Conservation (phyloP, 75 land plant species). For the Pinus tabuliformis region DNA sequence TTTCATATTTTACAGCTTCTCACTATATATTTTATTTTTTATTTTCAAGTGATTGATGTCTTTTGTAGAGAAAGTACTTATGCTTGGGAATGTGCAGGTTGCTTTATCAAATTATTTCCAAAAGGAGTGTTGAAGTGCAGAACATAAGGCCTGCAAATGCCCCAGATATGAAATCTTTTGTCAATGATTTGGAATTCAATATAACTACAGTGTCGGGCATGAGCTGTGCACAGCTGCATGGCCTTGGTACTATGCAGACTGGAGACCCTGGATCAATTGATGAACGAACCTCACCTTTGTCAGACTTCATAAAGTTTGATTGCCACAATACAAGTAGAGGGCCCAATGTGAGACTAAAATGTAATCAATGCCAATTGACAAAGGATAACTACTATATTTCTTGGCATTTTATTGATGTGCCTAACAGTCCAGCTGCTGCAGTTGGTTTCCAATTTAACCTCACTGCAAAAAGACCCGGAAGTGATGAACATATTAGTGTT, state of each 20-base stretch:
- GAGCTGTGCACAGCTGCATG: constrained; percentile 66
- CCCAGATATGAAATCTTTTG: constrained; percentile 48
- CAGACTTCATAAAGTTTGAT: constrained; percentile 30
- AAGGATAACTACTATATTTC: constrained; percentile 41
- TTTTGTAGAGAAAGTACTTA: not conserved
- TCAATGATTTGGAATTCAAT: constrained; percentile 70
- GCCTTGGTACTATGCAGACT: constrained; percentile 38
- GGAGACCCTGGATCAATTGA: constrained; percentile 60
- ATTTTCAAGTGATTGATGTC: not conserved
- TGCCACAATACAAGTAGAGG: constrained; percentile 61
- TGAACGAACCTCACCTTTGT: constrained; percentile 28
- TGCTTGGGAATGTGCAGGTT: constrained; percentile 28
- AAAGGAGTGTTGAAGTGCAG: constrained; percentile 61
- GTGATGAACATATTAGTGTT: constrained; percentile 42
- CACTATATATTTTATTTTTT: not conserved
- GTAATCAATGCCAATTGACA: constrained; percentile 36
- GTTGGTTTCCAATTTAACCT: constrained; percentile 70
- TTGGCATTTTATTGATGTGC: constrained; percentile 79
- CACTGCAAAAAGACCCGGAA: constrained; percentile 34
- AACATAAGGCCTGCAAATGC: constrained; percentile 56
- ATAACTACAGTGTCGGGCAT: constrained; percentile 67
- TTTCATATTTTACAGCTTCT: not conserved
- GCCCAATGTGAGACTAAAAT: constrained; percentile 48
- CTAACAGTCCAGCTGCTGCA: constrained; percentile 64
- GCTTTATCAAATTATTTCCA: constrained; percentile 64